These are phyloP conservation scores for Aureobasidium vineae DNA, from an alignment of 2,329 filamentous ascomycete genomes.

Conservation along the genomic window DNA sequence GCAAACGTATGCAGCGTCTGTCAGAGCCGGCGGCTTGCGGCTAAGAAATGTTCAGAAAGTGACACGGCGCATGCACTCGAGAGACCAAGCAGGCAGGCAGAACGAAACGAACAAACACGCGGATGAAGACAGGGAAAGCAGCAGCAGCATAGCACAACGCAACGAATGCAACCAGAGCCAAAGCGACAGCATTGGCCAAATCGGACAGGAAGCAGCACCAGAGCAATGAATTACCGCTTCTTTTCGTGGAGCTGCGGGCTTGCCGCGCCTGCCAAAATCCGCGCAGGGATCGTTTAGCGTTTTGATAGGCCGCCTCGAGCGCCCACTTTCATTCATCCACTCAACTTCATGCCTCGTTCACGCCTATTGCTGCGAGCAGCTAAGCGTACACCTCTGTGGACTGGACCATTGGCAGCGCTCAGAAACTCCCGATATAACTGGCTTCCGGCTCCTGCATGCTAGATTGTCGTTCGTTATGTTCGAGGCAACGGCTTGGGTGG, in stretches of 20 bases:
- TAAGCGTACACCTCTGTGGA: not conserved
- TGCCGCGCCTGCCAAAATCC: constrained; percentile 19
- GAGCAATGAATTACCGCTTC: constrained; percentile 17
- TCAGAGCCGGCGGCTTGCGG: constrained; percentile 20
- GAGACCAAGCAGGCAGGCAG: not conserved
- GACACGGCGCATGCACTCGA: constrained; percentile 10
- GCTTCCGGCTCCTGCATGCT: constrained; percentile 3
- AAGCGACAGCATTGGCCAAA: constrained; percentile 18
- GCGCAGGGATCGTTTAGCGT: constrained; percentile 17
- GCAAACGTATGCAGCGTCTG: constrained; percentile 20
- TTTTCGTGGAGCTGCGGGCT: constrained; percentile 23
- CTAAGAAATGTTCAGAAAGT: not conserved
- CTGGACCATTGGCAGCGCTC: constrained; percentile 4
- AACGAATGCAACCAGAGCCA: constrained; percentile 17
- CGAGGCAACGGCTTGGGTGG: constrained; percentile 10
- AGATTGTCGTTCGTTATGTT: not conserved
- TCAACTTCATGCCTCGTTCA: constrained; percentile 5
- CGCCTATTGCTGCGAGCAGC: not conserved
- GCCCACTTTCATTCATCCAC: constrained; percentile 12
- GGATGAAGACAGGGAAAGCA: not conserved
- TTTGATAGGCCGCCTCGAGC: constrained; percentile 23
- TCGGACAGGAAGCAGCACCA: not conserved
- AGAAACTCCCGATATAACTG: not conserved
- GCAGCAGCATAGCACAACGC: constrained; percentile 14
- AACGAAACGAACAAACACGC: constrained; percentile 1